Conservation (phyloP, 257 asterid species). For the Solanum pimpinellifolium region DNA sequence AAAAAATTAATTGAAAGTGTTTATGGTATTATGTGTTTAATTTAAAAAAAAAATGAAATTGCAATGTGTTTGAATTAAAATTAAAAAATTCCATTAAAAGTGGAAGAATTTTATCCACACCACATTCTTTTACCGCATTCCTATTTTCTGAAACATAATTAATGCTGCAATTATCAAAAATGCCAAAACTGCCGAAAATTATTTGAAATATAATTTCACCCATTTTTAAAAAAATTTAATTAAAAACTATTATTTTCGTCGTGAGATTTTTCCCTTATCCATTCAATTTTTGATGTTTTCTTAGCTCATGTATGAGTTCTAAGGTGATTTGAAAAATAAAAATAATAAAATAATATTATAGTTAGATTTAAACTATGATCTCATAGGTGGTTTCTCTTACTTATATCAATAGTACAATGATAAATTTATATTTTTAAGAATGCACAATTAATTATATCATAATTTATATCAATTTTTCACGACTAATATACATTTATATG, state of each 20-base stretch:
- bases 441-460: not conserved
- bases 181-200: not conserved
- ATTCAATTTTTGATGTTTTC: not conserved
- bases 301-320: too few species aligned
- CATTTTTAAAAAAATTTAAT: not conserved
- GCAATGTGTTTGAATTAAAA: not conserved
- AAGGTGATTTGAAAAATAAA: too few species aligned
- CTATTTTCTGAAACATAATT: not conserved
- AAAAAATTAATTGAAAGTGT: not conserved
- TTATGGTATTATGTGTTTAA: not conserved
- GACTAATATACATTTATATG: fast-evolving
- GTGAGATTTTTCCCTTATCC: not conserved
- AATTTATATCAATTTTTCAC: too few species aligned
- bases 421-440: fast-evolving
- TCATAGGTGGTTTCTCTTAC: too few species aligned
- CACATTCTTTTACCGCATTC: too few species aligned
- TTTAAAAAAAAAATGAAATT: too few species aligned
- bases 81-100: too few species aligned
- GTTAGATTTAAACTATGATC: fast-evolving
- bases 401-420: too few species aligned
- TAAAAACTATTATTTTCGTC: not conserved
- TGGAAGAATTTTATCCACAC: too few species aligned
- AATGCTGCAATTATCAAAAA: not conserved
- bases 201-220: not conserved
- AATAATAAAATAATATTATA: too few species aligned